Evolutionary conservation across 2,329 filamentous ascomycete species (phyloP).

Genomic region (Acrocalymma vagum): DNA sequence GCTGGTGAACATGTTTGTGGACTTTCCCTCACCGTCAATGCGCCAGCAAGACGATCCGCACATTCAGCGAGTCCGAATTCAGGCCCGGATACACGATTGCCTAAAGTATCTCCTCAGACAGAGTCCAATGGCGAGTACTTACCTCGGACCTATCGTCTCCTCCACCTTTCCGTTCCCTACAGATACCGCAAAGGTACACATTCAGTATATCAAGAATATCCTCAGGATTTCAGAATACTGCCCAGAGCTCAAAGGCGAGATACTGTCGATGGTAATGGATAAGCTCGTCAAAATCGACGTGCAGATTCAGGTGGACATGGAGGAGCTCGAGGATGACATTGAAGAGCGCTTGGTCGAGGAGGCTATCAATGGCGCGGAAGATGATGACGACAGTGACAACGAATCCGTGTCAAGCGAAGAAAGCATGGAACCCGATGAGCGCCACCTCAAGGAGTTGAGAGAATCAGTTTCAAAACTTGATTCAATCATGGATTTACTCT

Average conservation of each 20-base stretch:
- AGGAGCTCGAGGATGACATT: constrained; percentile 89
- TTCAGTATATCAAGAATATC: constrained; percentile 88
- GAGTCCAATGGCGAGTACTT: constrained; percentile 78
- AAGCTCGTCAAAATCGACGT: constrained; percentile 93
- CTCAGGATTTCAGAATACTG: constrained; percentile 80
- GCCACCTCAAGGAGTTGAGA: constrained; percentile 74
- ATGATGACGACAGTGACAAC: constrained; percentile 68
- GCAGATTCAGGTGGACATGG: constrained; percentile 91
- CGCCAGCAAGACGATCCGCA: constrained; percentile 62
- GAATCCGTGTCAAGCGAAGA: constrained; percentile 76
- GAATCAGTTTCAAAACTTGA: constrained; percentile 92
- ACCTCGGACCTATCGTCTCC: constrained; percentile 72
- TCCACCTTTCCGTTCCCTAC: constrained; percentile 78
- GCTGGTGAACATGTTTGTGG: constrained; percentile 80
- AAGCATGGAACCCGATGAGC: constrained; percentile 63
- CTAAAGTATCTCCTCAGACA: constrained; percentile 80
- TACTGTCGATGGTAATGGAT: constrained; percentile 84
- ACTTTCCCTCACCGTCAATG: constrained; percentile 63
- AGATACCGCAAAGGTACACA: constrained; percentile 79
- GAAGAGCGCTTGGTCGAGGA: constrained; percentile 75
- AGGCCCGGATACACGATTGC: constrained; percentile 77
- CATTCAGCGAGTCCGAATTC: constrained; percentile 71
- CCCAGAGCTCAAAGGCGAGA: constrained; percentile 78
- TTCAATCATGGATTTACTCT: constrained; percentile 85
- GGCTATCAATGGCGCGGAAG: constrained; percentile 55